Conservation (phyloP, 805 yeast genomes). For the Danielia oregonensis region DNA sequence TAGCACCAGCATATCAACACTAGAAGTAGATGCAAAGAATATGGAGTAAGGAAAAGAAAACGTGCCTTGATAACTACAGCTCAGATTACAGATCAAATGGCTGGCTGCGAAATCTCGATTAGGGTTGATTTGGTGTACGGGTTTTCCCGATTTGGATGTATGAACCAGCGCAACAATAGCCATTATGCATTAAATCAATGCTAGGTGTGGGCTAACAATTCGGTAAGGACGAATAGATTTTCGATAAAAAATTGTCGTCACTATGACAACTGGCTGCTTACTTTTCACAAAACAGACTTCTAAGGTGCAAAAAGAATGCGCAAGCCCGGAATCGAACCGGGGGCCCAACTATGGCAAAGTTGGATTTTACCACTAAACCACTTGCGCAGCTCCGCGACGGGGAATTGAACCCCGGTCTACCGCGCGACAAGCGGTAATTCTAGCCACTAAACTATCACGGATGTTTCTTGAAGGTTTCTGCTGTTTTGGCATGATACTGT, state of each 20-base stretch:
- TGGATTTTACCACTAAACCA: slow-evolving; percentile 19
- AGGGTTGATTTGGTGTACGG: not conserved
- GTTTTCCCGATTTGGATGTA: too few relatives aligned
- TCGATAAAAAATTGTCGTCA: too few relatives aligned
- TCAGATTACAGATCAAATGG: slow-evolving; percentile 5
- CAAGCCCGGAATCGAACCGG: slow-evolving; percentile 13
- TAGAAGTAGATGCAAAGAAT: not conserved
- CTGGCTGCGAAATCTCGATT: slow-evolving; percentile 13
- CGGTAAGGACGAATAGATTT: too few relatives aligned
- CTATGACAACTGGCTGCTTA: too few relatives aligned
- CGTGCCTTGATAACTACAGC: too few relatives aligned
- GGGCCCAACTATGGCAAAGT: slow-evolving; percentile 13
- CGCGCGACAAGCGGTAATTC: slow-evolving; percentile 18
- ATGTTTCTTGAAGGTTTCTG: too few relatives aligned
- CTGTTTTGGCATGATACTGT: too few relatives aligned
- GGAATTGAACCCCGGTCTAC: slow-evolving; percentile 18
- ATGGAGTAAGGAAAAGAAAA: not conserved
- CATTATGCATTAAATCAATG: too few relatives aligned
- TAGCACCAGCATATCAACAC: slow-evolving; percentile 8
- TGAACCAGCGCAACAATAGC: too few relatives aligned
- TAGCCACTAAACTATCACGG: slow-evolving; percentile 18
- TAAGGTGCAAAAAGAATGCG: slow-evolving; percentile 5
- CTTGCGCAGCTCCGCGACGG: slow-evolving; percentile 20
- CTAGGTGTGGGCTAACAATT: too few relatives aligned
- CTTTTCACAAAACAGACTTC: too few relatives aligned